Conservation (phyloP, 1,284 basidiomycete genomes). For the Ganoderma boninense region DNA sequence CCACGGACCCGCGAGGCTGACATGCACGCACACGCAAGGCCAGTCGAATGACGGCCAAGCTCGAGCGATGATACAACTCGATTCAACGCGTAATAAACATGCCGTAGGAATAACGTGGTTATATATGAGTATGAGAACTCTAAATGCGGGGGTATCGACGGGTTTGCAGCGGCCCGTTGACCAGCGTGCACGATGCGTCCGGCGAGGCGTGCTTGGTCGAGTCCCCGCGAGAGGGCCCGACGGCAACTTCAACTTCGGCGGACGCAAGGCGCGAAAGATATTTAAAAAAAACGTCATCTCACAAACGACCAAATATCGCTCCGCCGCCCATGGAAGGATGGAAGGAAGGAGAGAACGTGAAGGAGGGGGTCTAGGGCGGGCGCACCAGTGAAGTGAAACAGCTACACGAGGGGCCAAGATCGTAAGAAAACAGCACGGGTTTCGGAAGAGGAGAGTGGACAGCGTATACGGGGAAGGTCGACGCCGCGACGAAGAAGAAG, state of each 20-base stretch:
- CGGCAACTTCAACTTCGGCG: not conserved
- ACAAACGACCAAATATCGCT: constrained; percentile 2
- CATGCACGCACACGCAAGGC: no score
- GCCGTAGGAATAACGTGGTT: not conserved
- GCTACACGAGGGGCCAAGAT: not conserved
- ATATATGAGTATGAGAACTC: not conserved
- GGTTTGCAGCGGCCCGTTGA: constrained; percentile 34
- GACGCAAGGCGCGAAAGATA: constrained; percentile 6
- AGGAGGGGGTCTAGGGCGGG: constrained; percentile 10
- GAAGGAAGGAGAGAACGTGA: not conserved
- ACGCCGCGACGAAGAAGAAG: constrained; percentile 2
- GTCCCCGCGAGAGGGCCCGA: not conserved
- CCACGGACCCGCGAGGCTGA: no score
- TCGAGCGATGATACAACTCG: not conserved
- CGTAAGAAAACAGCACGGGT: not conserved
- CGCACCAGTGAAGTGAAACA: constrained; percentile 8
- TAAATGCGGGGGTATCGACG: constrained; percentile 29
- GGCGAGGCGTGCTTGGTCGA: no score
- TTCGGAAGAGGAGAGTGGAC: not conserved
- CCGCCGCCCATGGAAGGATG: constrained; percentile 24
- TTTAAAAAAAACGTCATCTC: constrained; percentile 9
- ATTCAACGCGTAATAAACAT: not conserved
- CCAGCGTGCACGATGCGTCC: constrained; percentile 16
- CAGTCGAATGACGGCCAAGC: no score
- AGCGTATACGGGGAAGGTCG: not conserved